A percentile compares a stretch with the other conserved stretches of the same genome.
Evolutionary conservation across 2,329 filamentous ascomycete species (phyloP).

Genomic region (Colletotrichum aenigma): DNA sequence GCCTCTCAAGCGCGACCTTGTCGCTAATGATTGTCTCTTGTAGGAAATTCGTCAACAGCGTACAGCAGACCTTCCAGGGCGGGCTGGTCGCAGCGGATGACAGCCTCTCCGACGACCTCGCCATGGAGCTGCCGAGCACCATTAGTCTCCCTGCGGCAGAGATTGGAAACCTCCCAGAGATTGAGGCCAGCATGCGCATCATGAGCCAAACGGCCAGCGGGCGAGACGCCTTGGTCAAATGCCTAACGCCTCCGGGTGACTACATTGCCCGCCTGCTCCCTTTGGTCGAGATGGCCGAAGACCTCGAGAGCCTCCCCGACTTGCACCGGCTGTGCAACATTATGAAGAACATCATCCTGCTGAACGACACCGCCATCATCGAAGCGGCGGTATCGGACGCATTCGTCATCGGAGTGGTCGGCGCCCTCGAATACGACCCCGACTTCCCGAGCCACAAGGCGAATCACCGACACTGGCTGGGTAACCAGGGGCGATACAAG

Average conservation of each 20-base stretch:
- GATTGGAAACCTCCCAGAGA: conserved; percentile 81
- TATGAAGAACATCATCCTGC: conserved; percentile 92
- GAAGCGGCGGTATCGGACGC: conserved; percentile 92
- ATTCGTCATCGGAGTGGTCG: conserved; percentile 88
- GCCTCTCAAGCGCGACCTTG: background rate
- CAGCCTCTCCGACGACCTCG: conserved; percentile 82
- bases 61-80: conserved; percentile 76
- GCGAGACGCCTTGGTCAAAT: conserved; percentile 86
- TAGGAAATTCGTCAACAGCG: conserved; percentile 89
- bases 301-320: conserved; percentile 85
- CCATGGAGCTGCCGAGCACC: conserved; percentile 73
- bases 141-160: conserved; percentile 80
- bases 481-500: conserved; percentile 88
- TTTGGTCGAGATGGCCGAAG: conserved; percentile 86
- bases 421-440: conserved; percentile 95
- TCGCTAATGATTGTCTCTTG: background rate
- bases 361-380: conserved; percentile 95
- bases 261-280: conserved; percentile 89
- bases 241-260: conserved; percentile 76
- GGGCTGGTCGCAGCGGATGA: conserved; percentile 75
- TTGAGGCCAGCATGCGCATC: conserved; percentile 82
- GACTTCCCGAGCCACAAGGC: conserved; percentile 98
- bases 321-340: conserved; percentile 95
- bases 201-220: conserved; percentile 77
- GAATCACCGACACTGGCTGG: conserved; percentile 92